phyloP scores from a whole-genome alignment of 768 basidiomycete species.

The Boletus eberwhitei region DNA sequence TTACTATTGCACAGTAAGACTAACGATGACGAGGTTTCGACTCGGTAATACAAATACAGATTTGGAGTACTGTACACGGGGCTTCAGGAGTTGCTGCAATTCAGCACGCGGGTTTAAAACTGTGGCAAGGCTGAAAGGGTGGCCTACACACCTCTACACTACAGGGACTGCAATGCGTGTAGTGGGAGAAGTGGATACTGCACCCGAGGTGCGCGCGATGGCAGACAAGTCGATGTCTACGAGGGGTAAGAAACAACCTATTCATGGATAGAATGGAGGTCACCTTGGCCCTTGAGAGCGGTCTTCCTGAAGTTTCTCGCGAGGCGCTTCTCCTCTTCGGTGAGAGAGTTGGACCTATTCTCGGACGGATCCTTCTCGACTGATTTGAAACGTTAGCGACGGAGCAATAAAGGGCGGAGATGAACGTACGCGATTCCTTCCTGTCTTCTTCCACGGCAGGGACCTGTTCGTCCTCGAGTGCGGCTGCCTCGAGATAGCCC shows the following conservation, averaged over 20 bases:
- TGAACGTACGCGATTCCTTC: conserved; percentile 21
- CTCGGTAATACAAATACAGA: conserved; percentile 21
- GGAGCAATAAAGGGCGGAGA: background rate
- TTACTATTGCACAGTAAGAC: conserved; percentile 7
- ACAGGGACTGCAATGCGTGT: conserved; percentile 4
- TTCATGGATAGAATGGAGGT: background rate
- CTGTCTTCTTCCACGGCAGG: conserved; percentile 33
- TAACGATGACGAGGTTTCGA: background rate
- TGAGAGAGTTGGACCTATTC: conserved; percentile 42
- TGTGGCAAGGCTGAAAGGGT: background rate
- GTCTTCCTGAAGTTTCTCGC: conserved; percentile 71
- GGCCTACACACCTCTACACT: conserved; percentile 20
- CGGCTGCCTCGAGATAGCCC: conserved; percentile 54
- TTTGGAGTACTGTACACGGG: conserved; percentile 5
- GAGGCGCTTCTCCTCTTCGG: conserved; percentile 62
- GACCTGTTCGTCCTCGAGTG: conserved; percentile 56
- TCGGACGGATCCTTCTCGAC: conserved; percentile 31
- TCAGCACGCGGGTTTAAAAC: background rate
- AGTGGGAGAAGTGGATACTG: conserved; percentile 55
- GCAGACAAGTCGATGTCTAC: conserved; percentile 58
- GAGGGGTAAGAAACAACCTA: background rate
- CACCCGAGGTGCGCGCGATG: conserved; percentile 82
- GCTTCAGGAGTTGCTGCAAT: background rate
- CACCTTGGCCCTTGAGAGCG: conserved; percentile 61
- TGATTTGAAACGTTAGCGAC: conserved; percentile 10